Percentiles rank a stretch among this genome's conserved stretches.
phyloP scores from a whole-genome alignment of 2,329 filamentous ascomycete species.

The Penicillium sp. region DNA sequence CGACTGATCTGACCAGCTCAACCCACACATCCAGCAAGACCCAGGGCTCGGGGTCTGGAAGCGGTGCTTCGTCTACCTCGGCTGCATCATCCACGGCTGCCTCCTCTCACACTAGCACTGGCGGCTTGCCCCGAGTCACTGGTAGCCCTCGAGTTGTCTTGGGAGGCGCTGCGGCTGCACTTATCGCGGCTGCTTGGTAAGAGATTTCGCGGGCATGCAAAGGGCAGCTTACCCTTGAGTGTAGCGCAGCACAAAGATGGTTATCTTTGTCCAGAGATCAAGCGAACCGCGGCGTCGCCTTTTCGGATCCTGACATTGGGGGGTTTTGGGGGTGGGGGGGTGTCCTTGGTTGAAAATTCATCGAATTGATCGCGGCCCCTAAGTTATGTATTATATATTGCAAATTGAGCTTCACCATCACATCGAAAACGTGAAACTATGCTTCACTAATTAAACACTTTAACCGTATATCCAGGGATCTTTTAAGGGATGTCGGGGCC shows the following conservation, averaged over 20 bases:
- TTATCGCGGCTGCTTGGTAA: conserved; percentile 5
- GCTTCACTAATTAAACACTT: neutral
- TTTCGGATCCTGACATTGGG: neutral
- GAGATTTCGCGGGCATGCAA: too few species aligned
- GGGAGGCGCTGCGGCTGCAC: conserved; percentile 7
- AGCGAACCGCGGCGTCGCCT: too few species aligned
- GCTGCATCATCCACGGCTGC: neutral
- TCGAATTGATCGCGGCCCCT: too few species aligned
- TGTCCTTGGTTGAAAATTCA: too few species aligned
- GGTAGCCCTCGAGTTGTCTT: conserved; percentile 1
- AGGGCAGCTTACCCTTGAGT: neutral
- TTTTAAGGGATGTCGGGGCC: conserved; percentile 56
- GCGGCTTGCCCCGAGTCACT: conserved; percentile 5
- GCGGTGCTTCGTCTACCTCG: neutral
- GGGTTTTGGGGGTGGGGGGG: too few species aligned
- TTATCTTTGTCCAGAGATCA: too few species aligned
- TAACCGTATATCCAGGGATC: conserved; percentile 29
- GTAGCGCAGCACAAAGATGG: neutral
- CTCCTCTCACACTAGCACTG: conserved; percentile 5
- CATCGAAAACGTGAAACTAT: too few species aligned
- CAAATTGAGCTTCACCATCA: too few species aligned
- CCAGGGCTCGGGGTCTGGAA: neutral
- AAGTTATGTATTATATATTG: too few species aligned
- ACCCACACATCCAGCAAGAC: neutral
- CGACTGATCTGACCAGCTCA: neutral